Base-by-base conservation (phyloP, 2,329 filamentous ascomycete species). In the Fusarium liriodendri region DNA sequence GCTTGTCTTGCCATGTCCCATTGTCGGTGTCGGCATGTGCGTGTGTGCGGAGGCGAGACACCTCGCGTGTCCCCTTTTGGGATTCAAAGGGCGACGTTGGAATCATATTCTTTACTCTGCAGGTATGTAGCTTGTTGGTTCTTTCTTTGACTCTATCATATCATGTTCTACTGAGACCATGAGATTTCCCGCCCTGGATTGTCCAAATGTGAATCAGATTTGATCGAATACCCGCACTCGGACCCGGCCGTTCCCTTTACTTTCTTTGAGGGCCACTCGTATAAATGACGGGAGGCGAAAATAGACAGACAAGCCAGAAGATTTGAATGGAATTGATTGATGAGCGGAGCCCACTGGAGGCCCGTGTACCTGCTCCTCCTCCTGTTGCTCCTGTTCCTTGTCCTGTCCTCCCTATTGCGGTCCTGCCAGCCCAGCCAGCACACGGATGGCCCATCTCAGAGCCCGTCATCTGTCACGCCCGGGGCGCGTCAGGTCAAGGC, bases 341-440 rank as follows among this genome's bases (percentile, higher is more conserved):
- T 58, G 50, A 57, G 14, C 60, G 32, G 32, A 57, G 60, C 75
- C 75, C 73, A 64, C 62, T 18, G 14, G 52, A 63, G 72, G 76
- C 59, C 76, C 76, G 76, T 76, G 76, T 75, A 62, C 67, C 20
- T 45, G 18, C 37, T 66, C 69, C 38, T 66, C 67, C 37, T 40
- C 38, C 38, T 42, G 6, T n/a, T 37, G 35, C 38, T 42, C 38
- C 37, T 38, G 37, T 38, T 38, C 37, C 66, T 57, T 50, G 47
- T 35, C 62, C 35, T 50, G 47, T 35, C 62, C 35, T 62, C 54
- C 52, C 57, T 65, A 67, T 64, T 64, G 57, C 45, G 42, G 63
- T 54, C 54, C 52, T 75, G 64, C 67, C 38, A 22, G 25, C 5
- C 25, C 25, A 75, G 14, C 22, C 70, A 75, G 14, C 70, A 58